Evolutionary conservation across 73 alveolate species (phyloP).

Genomic region (Uronychia setigera): DNA sequence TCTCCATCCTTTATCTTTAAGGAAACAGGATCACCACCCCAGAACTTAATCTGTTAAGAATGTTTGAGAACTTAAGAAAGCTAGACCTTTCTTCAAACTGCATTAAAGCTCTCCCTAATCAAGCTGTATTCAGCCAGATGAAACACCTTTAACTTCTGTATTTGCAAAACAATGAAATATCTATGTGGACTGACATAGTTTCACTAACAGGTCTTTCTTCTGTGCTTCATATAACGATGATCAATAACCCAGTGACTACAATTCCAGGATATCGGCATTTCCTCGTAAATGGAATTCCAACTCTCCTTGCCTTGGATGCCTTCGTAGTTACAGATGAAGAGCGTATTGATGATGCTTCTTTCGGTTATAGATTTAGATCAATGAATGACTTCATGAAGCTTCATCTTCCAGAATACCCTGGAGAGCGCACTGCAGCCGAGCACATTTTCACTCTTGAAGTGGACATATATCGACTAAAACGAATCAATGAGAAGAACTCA

Average conservation of each 20-base stretch:
- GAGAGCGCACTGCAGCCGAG: conserved; percentile 45
- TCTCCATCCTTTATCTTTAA: conserved; percentile 26
- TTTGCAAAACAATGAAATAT: conserved; percentile 41
- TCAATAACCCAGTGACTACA: conserved; percentile 39
- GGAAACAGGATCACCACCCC: conserved; percentile 19
- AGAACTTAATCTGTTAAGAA: conserved; percentile 25
- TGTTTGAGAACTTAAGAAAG: conserved; percentile 18
- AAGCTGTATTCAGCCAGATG: conserved; percentile 15
- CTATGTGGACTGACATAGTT: conserved; percentile 38
- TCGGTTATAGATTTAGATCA: conserved; percentile 46
- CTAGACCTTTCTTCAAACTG: conserved; percentile 24
- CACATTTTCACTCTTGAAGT: conserved; percentile 50
- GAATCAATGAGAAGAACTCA: conserved; percentile 41
- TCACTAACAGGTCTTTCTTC: conserved; percentile 39
- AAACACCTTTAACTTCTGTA: conserved; percentile 34
- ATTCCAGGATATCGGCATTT: conserved; percentile 60
- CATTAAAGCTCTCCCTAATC: conserved; percentile 29
- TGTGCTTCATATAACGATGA: conserved; percentile 45
- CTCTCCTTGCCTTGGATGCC: conserved; percentile 51
- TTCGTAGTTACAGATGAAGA: conserved; percentile 59
- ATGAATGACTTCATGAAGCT: conserved; percentile 58
- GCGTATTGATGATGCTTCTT: conserved; percentile 60
- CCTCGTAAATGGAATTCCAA: conserved; percentile 27
- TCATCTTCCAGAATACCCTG: conserved; percentile 53
- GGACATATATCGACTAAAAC: conserved; percentile 44